These are phyloP conservation scores for Jackrogersella minutella DNA, from an alignment of 495 filamentous ascomycete species.

Conservation along the genomic window DNA sequence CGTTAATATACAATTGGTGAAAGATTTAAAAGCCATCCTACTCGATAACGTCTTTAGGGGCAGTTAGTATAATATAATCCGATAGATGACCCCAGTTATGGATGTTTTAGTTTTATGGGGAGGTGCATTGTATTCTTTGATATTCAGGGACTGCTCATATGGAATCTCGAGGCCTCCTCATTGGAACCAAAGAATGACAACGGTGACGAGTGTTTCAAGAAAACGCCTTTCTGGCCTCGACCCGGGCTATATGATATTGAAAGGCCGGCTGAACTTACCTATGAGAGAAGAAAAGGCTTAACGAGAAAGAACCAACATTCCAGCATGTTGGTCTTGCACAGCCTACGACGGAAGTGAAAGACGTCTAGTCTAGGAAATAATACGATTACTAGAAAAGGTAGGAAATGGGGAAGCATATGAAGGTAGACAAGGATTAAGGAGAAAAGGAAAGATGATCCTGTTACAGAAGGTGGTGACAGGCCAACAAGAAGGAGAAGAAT, in stretches of 20 bases:
- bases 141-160: constrained; percentile 23
- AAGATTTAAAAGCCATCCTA: constrained; percentile 56
- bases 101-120: constrained; percentile 28
- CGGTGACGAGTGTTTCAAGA: constrained; percentile 24
- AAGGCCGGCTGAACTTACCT: constrained; percentile 41
- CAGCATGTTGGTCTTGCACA: constrained; percentile 44
- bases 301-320: constrained; percentile 52
- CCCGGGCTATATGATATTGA: constrained; percentile 39
- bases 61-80: constrained; percentile 35
- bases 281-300: constrained; percentile 46
- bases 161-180: constrained; percentile 25
- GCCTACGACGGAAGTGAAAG: constrained; percentile 40
- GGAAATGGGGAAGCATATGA: constrained; percentile 21
- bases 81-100: constrained; percentile 31
- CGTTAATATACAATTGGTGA: constrained; percentile 45
- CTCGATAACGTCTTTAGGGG: constrained; percentile 48
- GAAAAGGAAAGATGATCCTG: constrained; percentile 28
- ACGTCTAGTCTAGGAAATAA: constrained; percentile 19
- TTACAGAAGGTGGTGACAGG: constrained; percentile 30
- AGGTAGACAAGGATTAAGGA: constrained; percentile 24
- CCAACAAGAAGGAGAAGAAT: not conserved
- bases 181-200: constrained; percentile 12
- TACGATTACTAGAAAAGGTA: not conserved
- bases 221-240: constrained; percentile 23
- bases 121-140: constrained; percentile 32